A percentile compares a stretch with the other conserved stretches of the same genome.
Conservation (phyloP, 2,329 filamentous ascomycete species). For the Sclerotinia borealis region DNA sequence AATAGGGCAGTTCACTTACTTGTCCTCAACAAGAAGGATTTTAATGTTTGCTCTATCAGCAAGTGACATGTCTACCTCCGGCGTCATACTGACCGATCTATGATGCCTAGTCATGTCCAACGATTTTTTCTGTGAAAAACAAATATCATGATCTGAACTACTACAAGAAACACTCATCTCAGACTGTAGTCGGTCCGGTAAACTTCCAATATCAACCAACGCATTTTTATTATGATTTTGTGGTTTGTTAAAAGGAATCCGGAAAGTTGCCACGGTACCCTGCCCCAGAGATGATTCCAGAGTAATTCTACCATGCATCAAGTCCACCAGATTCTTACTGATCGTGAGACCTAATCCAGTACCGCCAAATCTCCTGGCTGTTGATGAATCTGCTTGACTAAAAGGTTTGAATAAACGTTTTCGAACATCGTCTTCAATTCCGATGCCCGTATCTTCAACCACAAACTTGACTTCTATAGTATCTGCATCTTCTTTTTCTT, state of each 20-base stretch:
- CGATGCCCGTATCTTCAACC: conserved; percentile 73
- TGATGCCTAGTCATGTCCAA: conserved; percentile 13
- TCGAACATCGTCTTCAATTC: conserved; percentile 71
- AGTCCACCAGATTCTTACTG: conserved; percentile 70
- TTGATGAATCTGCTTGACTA: conserved; percentile 75
- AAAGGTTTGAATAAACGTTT: conserved; percentile 73
- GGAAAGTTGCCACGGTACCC: conserved; percentile 71
- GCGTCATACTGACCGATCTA: conserved; percentile 22
- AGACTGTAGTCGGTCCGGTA: conserved; percentile 62
- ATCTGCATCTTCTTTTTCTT: conserved; percentile 58
- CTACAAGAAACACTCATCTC: conserved; percentile 60
- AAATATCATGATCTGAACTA: conserved; percentile 54
- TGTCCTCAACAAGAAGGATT: conserved; percentile 76
- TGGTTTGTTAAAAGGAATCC: conserved; percentile 70
- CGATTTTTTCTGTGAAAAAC: conserved; percentile 36
- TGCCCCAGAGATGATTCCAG: conserved; percentile 60
- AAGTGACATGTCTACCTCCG: conserved; percentile 45
- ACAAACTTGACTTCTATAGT: conserved; percentile 63
- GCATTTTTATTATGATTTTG: conserved; percentile 44
- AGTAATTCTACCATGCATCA: conserved; percentile 72
- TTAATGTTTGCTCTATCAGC: conserved; percentile 58
- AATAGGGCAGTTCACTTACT: conserved; percentile 45
- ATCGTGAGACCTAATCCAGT: conserved; percentile 75
- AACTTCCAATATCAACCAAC: conserved; percentile 54
- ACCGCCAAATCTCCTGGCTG: conserved; percentile 70